These are phyloP conservation scores for Blastobotrys raffinosifermentans DNA, from an alignment of 1,139 yeast species.

Conservation along the genomic window DNA sequence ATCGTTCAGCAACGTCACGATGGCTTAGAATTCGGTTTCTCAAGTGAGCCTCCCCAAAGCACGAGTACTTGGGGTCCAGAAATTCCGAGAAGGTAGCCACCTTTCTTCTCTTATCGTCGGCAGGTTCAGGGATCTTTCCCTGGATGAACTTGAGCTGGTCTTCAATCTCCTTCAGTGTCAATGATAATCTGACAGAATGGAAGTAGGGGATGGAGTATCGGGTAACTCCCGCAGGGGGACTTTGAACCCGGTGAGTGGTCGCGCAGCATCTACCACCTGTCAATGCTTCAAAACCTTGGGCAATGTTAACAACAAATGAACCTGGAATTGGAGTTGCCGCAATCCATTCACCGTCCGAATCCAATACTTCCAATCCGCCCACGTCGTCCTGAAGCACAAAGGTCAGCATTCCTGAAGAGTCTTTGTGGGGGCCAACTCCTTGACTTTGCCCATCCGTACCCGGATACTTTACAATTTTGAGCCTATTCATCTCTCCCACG, in stretches of 20 bases:
- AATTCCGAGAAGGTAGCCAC: slow-evolving; percentile 34
- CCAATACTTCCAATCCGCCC: slow-evolving; percentile 56
- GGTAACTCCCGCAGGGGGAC: slow-evolving; percentile 44
- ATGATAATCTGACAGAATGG: slow-evolving; percentile 31
- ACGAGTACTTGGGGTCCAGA: slow-evolving; percentile 29
- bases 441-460: slow-evolving; percentile 43
- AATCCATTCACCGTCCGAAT: slow-evolving; percentile 59
- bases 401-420: slow-evolving; percentile 54
- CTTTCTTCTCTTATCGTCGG: slow-evolving; percentile 23
- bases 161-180: slow-evolving; percentile 27
- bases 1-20: slow-evolving; percentile 57
- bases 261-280: slow-evolving; percentile 42
- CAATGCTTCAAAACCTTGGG: slow-evolving; percentile 36
- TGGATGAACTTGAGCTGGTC: slow-evolving; percentile 24
- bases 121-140: slow-evolving; percentile 29
- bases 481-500: slow-evolving; percentile 40
- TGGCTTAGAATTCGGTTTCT: slow-evolving; percentile 57
- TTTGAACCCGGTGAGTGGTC: slow-evolving; percentile 59
- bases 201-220: slow-evolving; percentile 36
- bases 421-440: slow-evolving; percentile 70
- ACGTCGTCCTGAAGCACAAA: slow-evolving; percentile 53
- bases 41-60: slow-evolving; percentile 17
- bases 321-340: slow-evolving; percentile 36
- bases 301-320: slow-evolving; percentile 35
- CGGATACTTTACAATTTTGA: slow-evolving; percentile 37